Evolutionary conservation across 2,329 filamentous ascomycete genomes (phyloP), one percentile per base, ranked within the genome.

Genomic region (Pseudonectria buxi): DNA sequence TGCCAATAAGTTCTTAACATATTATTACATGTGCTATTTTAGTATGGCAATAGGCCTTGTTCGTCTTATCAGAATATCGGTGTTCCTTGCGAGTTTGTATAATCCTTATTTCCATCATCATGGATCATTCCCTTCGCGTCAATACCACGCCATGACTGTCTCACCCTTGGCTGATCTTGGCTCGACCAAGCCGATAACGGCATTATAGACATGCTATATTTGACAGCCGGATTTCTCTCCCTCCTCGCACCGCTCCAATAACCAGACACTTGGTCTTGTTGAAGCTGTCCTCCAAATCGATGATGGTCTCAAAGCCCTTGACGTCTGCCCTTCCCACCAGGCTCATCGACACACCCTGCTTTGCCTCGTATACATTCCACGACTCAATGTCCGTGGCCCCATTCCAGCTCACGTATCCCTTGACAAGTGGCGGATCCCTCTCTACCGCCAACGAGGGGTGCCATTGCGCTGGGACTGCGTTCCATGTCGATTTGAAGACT

Each of bases 331-430:
- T 35, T 0, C 47, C 51, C 1, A 46, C 6, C 0, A 31, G 28
- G 3, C 14, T 31, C 11, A 41, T 26, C 2, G 24, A 30, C 2
- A 24, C 22, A 12, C 37, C 37, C 7, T 27, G 22, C 6, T 44
- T 36, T 0, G 43, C 24, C 0, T 33, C 9, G 18, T 54, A 54
- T 1, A 54, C 28, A 7, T 49, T 49, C 42, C 50, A 54, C 1
- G 30, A 10, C 2, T 51, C 42, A 2, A 54, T 42, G 3, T 53
- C 51, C 0, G 51, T 54, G 3, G 48, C 51, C 0, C 51, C 51
- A 25, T 54, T 54, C 51, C 51, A 54, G 32, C 44, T 50, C 2
- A 54, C 45, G 13, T 45, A 53, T 4, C 43, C 47, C 1, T 35
- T 26, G 1, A 44, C 24, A 0, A 24, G 24, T 0, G 36, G 33